Base-by-base conservation (phyloP, 1,284 basidiomycete genomes). In the Trametes hirsuta region DNA sequence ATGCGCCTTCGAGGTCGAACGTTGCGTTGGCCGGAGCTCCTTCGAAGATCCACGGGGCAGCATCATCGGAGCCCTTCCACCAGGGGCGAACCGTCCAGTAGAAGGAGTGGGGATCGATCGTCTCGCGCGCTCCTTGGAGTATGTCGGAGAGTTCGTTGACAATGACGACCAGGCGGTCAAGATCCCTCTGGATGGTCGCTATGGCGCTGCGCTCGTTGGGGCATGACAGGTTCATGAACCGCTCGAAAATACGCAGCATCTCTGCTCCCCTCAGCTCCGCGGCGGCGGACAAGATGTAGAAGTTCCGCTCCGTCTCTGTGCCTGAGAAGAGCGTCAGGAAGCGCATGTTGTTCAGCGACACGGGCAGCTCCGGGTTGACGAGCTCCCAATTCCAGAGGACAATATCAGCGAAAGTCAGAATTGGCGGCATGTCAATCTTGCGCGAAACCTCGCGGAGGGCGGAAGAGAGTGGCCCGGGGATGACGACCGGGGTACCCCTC, bases 371-470 rank as follows among this genome's bases (percentile, higher is more conserved):
- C 42, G 88, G 80, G 68, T 86, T 76, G 55, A 84, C 73, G 53
- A 86, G 79, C 51, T 88, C 82, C 84, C 90, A 96, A 72, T 98
- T 98, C 93, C 95, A 99, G 1, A 98, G 83, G 9, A 99, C 96
- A 3, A 93, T 95, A 72, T 97, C 96, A 37, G 97, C 93, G 71
- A 97, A 99, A 0, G 96, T 98, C 59, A 98, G 80, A 62, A 99
- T 85, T 0, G 97, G 97, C 1, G 97, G 95, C 25, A 97, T 87
- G 54, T 88, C 88, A 49, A 99, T 84, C 55, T 84, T 75, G 14
- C 81, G 81, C 4, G 94, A 97, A 50, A 97, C 86, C 22, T 81
- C 73, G 34, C 92, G 84, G 30, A 97, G 81, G 0, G 95, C 97
- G n/a, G 94, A 75, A 0, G 93, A 84, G 45, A 98, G 80, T 9